These are phyloP conservation scores for Nitzschia sp. DNA, from an alignment of 108 stramenopile genomes.

Conservation along the genomic window DNA sequence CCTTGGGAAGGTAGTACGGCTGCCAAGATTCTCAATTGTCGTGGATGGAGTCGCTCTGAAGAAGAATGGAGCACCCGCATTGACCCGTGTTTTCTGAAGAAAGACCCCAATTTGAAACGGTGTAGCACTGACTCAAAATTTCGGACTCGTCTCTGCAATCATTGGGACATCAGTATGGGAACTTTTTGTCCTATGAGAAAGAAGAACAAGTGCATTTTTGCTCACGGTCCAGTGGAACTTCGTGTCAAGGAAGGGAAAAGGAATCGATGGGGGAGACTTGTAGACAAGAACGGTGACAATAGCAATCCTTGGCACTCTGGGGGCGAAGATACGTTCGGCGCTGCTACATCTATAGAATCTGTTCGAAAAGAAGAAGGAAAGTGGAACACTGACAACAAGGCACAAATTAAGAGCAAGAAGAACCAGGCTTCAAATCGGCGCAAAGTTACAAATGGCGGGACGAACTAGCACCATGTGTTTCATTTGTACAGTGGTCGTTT, in stretches of 20 bases:
- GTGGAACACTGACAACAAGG: conserved; percentile 49
- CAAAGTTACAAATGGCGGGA: not conserved
- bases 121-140: conserved; percentile 87
- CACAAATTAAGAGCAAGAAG: not conserved
- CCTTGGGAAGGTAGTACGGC: conserved; percentile 82
- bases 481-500: too few relatives aligned
- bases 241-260: conserved; percentile 90
- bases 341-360: conserved; percentile 71
- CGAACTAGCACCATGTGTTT: too few relatives aligned
- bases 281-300: conserved; percentile 72
- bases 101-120: conserved; percentile 68
- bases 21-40: conserved; percentile 67
- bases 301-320: conserved; percentile 83
- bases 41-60: conserved; percentile 83
- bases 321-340: conserved; percentile 89
- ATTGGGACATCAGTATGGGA: conserved; percentile 84
- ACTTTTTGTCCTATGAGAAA: conserved; percentile 86
- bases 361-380: conserved; percentile 80
- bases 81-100: conserved; percentile 61
- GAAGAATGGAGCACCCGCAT: conserved; percentile 76
- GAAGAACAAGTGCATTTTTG: conserved; percentile 92
- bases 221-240: conserved; percentile 92
- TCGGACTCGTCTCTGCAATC: conserved; percentile 91
- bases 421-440: not conserved
- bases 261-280: conserved; percentile 89